Conservation (phyloP, 441 rosid species). For the Adansonia gregorii region DNA sequence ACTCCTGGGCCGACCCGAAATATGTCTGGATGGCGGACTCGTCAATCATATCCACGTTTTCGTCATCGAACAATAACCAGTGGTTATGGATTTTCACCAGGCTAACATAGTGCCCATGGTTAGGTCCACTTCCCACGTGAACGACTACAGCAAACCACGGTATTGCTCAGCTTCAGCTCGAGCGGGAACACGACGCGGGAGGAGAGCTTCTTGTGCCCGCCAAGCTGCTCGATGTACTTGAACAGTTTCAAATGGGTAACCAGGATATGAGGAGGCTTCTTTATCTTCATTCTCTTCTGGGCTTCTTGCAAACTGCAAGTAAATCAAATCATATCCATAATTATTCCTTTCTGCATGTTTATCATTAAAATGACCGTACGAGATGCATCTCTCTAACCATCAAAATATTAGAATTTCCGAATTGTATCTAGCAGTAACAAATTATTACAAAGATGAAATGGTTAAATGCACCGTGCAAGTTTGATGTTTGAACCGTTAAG, state of each 20-base stretch:
- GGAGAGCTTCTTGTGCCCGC: slow-evolving; percentile 86
- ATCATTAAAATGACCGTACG: neutral
- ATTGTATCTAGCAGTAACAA: neutral
- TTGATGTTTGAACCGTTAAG: neutral
- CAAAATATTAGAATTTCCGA: neutral
- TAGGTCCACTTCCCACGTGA: slow-evolving; percentile 94
- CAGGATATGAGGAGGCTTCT: slow-evolving; percentile 83
- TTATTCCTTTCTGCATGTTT: neutral
- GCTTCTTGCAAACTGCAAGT: slow-evolving; percentile 92
- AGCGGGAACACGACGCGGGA: slow-evolving; percentile 87
- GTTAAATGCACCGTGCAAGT: neutral
- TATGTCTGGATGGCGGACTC: slow-evolving; percentile 91
- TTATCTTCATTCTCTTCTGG: slow-evolving; percentile 95
- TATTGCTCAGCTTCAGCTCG: slow-evolving; percentile 89
- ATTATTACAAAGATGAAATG: neutral
- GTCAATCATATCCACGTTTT: slow-evolving; percentile 88
- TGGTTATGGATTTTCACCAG: slow-evolving; percentile 90
- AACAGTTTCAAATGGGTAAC: slow-evolving; percentile 89
- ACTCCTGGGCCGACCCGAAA: slow-evolving; percentile 92
- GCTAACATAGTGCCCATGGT: slow-evolving; percentile 95
- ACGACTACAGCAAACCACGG: slow-evolving; percentile 94
- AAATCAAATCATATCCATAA: neutral
- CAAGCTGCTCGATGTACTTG: slow-evolving; percentile 89
- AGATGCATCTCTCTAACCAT: neutral
- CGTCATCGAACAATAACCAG: slow-evolving; percentile 91